Base-by-base conservation (phyloP, 2,329 filamentous ascomycete genomes). In the Fusarium succisae region DNA sequence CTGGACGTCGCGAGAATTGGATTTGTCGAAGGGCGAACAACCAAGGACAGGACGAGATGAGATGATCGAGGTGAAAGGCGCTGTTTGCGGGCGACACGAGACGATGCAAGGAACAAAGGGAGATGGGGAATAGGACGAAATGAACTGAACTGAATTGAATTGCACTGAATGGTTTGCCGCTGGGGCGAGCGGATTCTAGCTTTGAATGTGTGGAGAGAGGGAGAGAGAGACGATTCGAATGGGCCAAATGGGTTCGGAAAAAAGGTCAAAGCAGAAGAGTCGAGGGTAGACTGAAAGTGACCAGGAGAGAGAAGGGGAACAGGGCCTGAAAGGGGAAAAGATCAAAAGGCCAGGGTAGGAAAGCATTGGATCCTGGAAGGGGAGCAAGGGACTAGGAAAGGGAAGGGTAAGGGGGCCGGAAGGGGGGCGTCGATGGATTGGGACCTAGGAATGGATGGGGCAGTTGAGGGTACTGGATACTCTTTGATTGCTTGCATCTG, bases 251-350 rank as follows among this genome's bases (percentile, higher is more conserved):
- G 72, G 72, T 66, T 74, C 68, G 60, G 59, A 71, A 71, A 66
- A 72, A 74, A 72, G 73, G 73, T 66, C 73, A 74, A 76, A 74
- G 69, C 73, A 76, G 63, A 74, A 56, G 73, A 71, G 63, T 70
- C 61, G 69, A 73, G 69, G 59, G 64, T 69, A 59, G 63, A 58
- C 55, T 28, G 41, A 37, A 22, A 58, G 38, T 28, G 58, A 43
- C 74, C 64, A 67, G 57, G 63, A 69, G 65, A 74, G 71, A 54
- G 72, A 74, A 74, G 72, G 72, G 68, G 72, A 74, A 69, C 71
- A 72, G 58, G 51, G 67, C 72, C 72, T 69, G 68, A 74, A 73
- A 74, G 63, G 72, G 72, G 72, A 74, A 74, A 72, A 63, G 71
- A 55, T 74, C 67, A 63, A 69, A 63, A 59, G 53, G 63, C 63